These are phyloP conservation scores for Phytophthora pistaciae DNA, from an alignment of 352 stramenopile species.

Conservation along the genomic window DNA sequence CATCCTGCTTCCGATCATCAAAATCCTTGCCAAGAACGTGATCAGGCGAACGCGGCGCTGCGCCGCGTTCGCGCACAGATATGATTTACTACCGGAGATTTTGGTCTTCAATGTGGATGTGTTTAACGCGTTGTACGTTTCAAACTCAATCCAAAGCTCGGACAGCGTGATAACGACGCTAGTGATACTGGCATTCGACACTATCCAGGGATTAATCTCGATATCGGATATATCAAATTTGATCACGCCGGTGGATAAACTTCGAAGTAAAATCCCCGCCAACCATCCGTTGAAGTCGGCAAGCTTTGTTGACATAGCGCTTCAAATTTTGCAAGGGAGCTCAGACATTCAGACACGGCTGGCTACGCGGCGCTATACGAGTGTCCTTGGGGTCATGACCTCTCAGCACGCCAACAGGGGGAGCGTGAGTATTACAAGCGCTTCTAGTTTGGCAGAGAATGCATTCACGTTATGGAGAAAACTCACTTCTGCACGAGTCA, in stretches of 20 bases:
- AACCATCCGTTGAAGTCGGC: not conserved
- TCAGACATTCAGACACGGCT: not conserved
- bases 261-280: not conserved
- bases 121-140: not conserved
- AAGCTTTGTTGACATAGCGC: not conserved
- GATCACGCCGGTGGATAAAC: not conserved
- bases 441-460: not conserved
- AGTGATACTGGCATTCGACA: not conserved
- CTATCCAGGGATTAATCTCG: not conserved
- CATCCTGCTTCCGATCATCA: conserved; percentile 3
- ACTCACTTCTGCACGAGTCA: not conserved
- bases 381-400: not conserved
- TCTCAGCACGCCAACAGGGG: not conserved
- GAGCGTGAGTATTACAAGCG: not conserved
- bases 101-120: conserved; percentile 1
- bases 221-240: conserved; percentile 3
- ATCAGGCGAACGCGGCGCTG: no score
- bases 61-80: not conserved
- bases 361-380: not conserved
- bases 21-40: not conserved
- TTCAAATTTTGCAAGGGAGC: not conserved
- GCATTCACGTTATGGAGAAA: not conserved
- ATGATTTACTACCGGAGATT: conserved; percentile 3
- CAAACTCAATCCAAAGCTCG: not conserved
- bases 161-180: not conserved